A percentile compares a stretch with the other conserved stretches of the same genome.
phyloP scores from a whole-genome alignment of 345 rosid species.

The Sonneratia alba region DNA sequence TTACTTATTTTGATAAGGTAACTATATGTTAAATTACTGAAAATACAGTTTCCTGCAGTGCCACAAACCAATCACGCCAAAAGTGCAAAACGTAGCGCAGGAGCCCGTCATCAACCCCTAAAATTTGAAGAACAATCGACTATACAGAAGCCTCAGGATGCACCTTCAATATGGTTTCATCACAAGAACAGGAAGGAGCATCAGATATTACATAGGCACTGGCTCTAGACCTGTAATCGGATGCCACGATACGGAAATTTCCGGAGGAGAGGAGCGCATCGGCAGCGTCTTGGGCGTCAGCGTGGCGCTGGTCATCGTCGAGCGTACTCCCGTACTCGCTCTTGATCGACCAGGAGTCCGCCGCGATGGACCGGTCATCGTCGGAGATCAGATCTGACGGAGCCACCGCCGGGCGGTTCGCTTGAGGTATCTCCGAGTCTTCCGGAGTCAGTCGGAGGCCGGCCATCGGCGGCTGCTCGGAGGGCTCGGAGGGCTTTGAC shows the following conservation, averaged over 20 bases:
- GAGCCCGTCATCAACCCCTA: neutral
- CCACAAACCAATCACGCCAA: neutral
- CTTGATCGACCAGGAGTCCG: constrained; percentile 98
- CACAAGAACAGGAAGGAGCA: neutral
- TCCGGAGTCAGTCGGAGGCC: constrained; percentile 51
- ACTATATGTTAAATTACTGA: neutral
- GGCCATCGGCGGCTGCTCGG: constrained; percentile 27
- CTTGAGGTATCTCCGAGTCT: constrained; percentile 42
- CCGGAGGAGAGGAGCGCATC: constrained; percentile 74
- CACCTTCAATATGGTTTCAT: neutral
- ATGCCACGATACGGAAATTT: constrained; percentile 47
- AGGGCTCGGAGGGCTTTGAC: neutral
- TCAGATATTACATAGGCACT: neutral
- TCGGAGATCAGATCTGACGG: constrained; percentile 70
- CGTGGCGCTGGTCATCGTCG: constrained; percentile 97
- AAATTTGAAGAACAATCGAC: neutral
- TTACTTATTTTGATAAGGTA: neutral
- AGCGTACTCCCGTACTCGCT: constrained; percentile 97
- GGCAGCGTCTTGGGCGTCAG: constrained; percentile 79
- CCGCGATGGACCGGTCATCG: constrained; percentile 94
- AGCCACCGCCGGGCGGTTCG: constrained; percentile 17
- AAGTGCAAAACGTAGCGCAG: neutral
- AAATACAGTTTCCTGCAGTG: neutral
- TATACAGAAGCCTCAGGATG: neutral
- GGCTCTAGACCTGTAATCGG: constrained; percentile 55